Conservation (phyloP, 352 stramenopile genomes). For the Phytophthora capsici region DNA sequence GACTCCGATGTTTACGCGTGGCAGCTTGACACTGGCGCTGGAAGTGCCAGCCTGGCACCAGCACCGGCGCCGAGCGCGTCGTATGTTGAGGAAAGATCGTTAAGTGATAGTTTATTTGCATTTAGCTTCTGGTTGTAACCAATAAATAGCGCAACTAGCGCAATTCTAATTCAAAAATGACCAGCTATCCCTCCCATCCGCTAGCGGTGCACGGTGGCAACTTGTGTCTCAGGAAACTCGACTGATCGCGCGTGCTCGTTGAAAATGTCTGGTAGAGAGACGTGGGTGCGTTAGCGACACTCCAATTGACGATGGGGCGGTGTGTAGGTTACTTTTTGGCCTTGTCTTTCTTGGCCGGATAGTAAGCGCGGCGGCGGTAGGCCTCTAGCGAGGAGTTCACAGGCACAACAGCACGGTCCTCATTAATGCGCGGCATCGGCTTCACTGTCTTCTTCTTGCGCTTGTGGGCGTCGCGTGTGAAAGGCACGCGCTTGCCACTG, state of each 20-base stretch:
- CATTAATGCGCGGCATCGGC: constrained; percentile 35
- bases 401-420: constrained; percentile 32
- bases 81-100: too few species aligned
- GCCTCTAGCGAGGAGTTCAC: constrained; percentile 36
- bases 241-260: background rate
- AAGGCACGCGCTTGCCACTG: constrained; percentile 45
- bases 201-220: background rate
- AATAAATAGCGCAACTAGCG: constrained; percentile 38
- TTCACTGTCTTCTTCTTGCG: constrained; percentile 24
- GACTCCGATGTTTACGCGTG: constrained; percentile 4
- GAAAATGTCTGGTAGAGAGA: constrained; percentile 11
- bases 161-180: constrained; percentile 27
- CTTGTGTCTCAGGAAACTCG: constrained; percentile 19
- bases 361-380: constrained; percentile 52
- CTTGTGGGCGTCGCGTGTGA: constrained; percentile 45
- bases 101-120: constrained; percentile 21
- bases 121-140: constrained; percentile 24
- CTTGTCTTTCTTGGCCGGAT: constrained; percentile 42
- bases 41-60: too few species aligned
- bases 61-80: background rate
- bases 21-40: background rate
- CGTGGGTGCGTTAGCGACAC: constrained; percentile 2
- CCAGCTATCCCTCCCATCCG: background rate
- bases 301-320: constrained; percentile 8
- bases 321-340: constrained; percentile 33